Evolutionary conservation across 352 stramenopile genomes (phyloP), one percentile per base, ranked within the genome.

Genomic region (Poterioochromonas sp.): DNA sequence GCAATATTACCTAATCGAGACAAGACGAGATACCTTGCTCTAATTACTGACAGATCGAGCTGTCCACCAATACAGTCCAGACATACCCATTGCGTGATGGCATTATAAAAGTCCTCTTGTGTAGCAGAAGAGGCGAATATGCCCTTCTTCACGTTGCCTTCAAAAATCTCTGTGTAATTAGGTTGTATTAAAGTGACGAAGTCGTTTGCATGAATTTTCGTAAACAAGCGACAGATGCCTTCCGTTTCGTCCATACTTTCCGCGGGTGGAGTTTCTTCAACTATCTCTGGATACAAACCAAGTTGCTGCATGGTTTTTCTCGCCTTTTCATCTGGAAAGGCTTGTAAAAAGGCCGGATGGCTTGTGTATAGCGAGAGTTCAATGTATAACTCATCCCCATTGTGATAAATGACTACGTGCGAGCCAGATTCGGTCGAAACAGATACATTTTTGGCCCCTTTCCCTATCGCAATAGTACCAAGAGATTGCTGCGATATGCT

Each of bases 81-180:
- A 22, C 12, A 22, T 32, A 62, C 51, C 51, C 15, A 15, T 20
- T 15, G 5, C 15, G 58, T 68, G 15, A 40, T 8, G 15, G 15
- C 29, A 8, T 5, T 68, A 40, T 32, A 32, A 40, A 40, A 32
- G 58, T 32, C 29, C 11, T 68, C 58, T 15, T 68, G 29, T 8
- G 37, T 26, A 29, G 37, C n/a, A 49, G 20, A 15, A 39, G 58
- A 15, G 29, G 58, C 29, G 29, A 18, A 8, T 35, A 39, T 39
- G 29, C 5, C 12, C 3, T 73, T 73, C 39, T 32, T 29, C 3
- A 51, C 41, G 5, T 35, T 29, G 29, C 65, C 65, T 39, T 74
- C 65, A 37, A 40, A 53, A 20, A 74, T 74, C 29, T 74, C 65
- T 39, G 65, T 74, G 40, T 37, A 37, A 54, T 74, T 74, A 11